Evolutionary conservation across 768 basidiomycete species (phyloP).

Genomic region (Pleurotus sapidus): DNA sequence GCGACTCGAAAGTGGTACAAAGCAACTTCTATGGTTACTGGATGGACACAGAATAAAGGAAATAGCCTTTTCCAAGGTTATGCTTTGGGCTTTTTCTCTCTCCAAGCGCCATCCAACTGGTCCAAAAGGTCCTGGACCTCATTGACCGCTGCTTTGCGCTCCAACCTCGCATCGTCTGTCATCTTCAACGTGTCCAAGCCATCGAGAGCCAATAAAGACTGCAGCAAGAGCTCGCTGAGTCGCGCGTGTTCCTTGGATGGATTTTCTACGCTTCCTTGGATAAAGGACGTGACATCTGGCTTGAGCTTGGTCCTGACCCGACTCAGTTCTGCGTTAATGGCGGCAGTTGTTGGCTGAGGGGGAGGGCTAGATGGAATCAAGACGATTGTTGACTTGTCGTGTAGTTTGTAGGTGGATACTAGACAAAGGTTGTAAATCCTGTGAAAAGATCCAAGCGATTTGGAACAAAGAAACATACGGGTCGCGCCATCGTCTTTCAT

Average conservation of each 20-base stretch:
- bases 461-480: constrained; percentile 33
- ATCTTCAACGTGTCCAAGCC: constrained; percentile 61
- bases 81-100: constrained; percentile 11
- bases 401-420: constrained; percentile 78
- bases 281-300: constrained; percentile 57
- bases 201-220: constrained; percentile 85
- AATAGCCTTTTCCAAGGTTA: neutral
- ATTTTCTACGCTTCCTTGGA: constrained; percentile 25
- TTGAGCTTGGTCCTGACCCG: constrained; percentile 49
- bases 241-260: constrained; percentile 44
- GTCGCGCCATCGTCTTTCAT: constrained; percentile 80
- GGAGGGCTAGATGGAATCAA: constrained; percentile 53
- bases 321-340: constrained; percentile 52
- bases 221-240: constrained; percentile 80
- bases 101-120: constrained; percentile 72
- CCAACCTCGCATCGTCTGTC: constrained; percentile 63
- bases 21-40: too few species aligned
- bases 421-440: neutral
- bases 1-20: neutral
- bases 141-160: constrained; percentile 84
- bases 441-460: neutral
- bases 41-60: neutral
- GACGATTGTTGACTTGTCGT: constrained; percentile 63
- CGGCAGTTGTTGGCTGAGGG: constrained; percentile 40
- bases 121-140: constrained; percentile 84